phyloP scores from a whole-genome alignment of 139 green algal genomes.

The Chlorella ohadii region DNA sequence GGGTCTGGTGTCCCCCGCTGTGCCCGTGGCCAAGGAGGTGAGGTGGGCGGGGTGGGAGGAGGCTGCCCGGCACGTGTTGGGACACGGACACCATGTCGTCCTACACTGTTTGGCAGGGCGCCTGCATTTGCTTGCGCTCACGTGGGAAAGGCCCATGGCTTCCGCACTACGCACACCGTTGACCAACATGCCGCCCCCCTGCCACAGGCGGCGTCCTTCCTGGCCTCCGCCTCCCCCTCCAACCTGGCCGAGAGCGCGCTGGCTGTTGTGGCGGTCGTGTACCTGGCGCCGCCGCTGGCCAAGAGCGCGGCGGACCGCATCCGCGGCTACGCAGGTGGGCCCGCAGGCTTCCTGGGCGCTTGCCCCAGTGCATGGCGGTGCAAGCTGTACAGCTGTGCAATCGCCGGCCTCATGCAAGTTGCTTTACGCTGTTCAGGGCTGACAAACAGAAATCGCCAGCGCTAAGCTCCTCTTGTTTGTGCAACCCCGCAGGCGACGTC shows the following conservation, averaged over 20 bases:
- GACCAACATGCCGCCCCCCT: constrained; percentile 9
- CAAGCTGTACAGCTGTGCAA: too few species aligned
- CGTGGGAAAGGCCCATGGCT: too few species aligned
- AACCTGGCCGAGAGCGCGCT: constrained; percentile 39
- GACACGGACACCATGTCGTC: too few species aligned
- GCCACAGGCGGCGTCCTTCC: constrained; percentile 44
- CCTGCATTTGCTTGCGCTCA: too few species aligned
- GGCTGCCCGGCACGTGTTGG: too few species aligned
- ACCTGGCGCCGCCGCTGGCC: constrained; percentile 56
- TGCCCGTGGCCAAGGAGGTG: not conserved
- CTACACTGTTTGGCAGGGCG: too few species aligned
- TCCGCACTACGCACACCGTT: not conserved
- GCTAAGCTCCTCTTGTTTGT: too few species aligned
- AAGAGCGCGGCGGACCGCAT: constrained; percentile 18
- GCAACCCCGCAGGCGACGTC: constrained; percentile 72
- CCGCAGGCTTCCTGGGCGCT: too few species aligned
- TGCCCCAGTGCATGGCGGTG: too few species aligned
- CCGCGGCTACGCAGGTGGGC: constrained; percentile 25
- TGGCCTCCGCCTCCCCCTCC: constrained; percentile 34
- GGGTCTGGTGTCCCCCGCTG: not conserved
- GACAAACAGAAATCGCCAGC: too few species aligned
- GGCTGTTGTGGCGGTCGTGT: constrained; percentile 42
- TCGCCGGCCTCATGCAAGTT: too few species aligned
- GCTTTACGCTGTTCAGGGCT: too few species aligned
- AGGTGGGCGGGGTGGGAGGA: not conserved